Evolutionary conservation across 129 eudicot genomes (phyloP).

Genomic region (Erigeron canadensis): DNA sequence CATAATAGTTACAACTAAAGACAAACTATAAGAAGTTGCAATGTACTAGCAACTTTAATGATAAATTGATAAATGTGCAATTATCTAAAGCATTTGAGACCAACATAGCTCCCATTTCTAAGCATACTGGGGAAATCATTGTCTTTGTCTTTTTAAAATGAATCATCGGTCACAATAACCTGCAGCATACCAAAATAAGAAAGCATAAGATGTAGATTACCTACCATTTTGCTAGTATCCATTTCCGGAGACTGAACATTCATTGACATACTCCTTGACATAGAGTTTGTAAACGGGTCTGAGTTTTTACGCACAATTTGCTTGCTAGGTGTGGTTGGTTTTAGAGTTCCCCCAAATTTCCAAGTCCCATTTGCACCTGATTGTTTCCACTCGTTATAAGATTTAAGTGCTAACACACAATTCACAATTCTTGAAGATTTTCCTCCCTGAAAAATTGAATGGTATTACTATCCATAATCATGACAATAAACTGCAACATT

Average conservation of each 20-base stretch:
- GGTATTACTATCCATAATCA: neutral
- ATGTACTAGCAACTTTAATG: neutral
- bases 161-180: neutral
- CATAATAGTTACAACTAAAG: neutral
- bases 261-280: conserved; percentile 43
- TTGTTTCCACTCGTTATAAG: conserved; percentile 82
- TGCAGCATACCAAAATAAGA: neutral
- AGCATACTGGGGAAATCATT: neutral
- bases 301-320: conserved; percentile 79
- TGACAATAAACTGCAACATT: neutral
- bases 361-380: conserved; percentile 74
- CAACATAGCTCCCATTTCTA: too few relatives aligned
- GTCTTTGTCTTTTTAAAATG: neutral
- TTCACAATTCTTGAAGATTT: conserved; percentile 82
- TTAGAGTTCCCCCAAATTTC: conserved; percentile 87
- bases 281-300: conserved; percentile 77
- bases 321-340: conserved; percentile 50
- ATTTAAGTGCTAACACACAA: conserved; percentile 81
- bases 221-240: conserved; percentile 57
- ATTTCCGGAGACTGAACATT: conserved; percentile 43
- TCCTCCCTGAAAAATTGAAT: conserved; percentile 62
- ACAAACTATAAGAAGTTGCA: neutral
- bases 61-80: neutral
- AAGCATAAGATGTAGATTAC: conserved; percentile 10
- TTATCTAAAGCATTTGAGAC: neutral